Evolutionary conservation across 2,329 filamentous ascomycete species (phyloP), one percentile per base, ranked within the genome.

Genomic region (Paecilomyces variotii): DNA sequence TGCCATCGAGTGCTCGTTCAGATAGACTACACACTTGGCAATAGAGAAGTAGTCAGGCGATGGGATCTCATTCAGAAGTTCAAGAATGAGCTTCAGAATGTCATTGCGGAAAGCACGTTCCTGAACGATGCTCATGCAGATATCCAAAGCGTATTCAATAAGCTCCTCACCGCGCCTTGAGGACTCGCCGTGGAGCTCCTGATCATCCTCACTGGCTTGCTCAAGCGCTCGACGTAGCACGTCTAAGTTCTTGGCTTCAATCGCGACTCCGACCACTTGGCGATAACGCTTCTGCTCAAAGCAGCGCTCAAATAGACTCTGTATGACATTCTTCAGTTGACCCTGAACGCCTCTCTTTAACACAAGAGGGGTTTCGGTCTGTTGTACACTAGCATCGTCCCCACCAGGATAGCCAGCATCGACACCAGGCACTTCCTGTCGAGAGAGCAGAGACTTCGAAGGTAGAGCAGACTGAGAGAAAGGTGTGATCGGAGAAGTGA

Each of bases 101-200:
- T 87, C 84, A 67, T 87, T 87, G 62, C 94, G 86, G 69, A 97
- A 84, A 54, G 87, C 87, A 56, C 93, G 86, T 77, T 99, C 94
- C 76, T 97, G 94, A 19, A 99, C 91, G 61, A 97, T 88, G 62
- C 95, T 92, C 91, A 99, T 96, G 80, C 93, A 97, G 65, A 99
- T 95, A 65, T 92, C 87, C 61, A 99, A 78, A 24, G 94, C 89
- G 70, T 99, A 99, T 66, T 99, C 94, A 87, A 99, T 94, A 59
- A 99, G 78, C 72, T 97, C 93, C 71, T 97, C 92, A 19, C 91
- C 88, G 28, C 87, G 84, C 35, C 79, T 76, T 25, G 78, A 78
- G 19, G 75, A 76, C 63, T 86, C 84, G 3, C 72, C 74, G 39
- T 78, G 74, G 70, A 87, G 85, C 70, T 84, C 82, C 76, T 89